Base-by-base conservation (phyloP, 441 rosid genomes). In the Aleurites moluccanus region DNA sequence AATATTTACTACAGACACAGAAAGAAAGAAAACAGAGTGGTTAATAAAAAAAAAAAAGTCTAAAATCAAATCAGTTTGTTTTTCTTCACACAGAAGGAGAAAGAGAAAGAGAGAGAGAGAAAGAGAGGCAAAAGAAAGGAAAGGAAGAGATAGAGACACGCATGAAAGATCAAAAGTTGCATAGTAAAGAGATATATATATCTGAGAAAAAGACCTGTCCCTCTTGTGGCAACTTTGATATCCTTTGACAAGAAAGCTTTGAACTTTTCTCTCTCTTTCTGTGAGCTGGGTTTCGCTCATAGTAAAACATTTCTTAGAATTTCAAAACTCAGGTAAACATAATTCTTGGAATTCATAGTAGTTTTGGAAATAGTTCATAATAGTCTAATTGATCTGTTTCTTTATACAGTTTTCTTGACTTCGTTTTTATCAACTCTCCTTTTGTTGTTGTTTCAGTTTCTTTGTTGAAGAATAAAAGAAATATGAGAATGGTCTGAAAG, bases 11-110 rank as follows among this genome's bases (percentile, higher is more conserved):
- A 18, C 28, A 72, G 44, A 56, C 42, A 73, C 30, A 64, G 59
- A 44, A 40, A 77, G 9, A 45, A 42, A 47, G 7, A 74, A 74
- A 67, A 52, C 28, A 49, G 38, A 30, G 35, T 10, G 50, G 50
- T 45, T 38, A 38, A 38, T 6, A 38, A 38, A 9, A 38, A 38
- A 35, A 35, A 6, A 35, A 50, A 15, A 56, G 49, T 10, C 64
- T 20, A 33, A 56, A 56, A 75, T 40, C 78, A 73, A 83, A 79
- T 82, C 83, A 77, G 74, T 71, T 75, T 81, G 90, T 85, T 68
- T 91, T 91, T 87, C 98, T 91, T 91, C 90, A 63, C 75, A 83
- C 80, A 77, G 80, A 89, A 92, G 94, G 75, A 87, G 79, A 84
- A 6, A n/a, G n/a, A n/a, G n/a, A n/a, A n/a, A n/a, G n/a, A n/a